These are phyloP conservation scores for Chenopodium quinoa DNA, from an alignment of 148 eudicot genomes.

Conservation along the genomic window DNA sequence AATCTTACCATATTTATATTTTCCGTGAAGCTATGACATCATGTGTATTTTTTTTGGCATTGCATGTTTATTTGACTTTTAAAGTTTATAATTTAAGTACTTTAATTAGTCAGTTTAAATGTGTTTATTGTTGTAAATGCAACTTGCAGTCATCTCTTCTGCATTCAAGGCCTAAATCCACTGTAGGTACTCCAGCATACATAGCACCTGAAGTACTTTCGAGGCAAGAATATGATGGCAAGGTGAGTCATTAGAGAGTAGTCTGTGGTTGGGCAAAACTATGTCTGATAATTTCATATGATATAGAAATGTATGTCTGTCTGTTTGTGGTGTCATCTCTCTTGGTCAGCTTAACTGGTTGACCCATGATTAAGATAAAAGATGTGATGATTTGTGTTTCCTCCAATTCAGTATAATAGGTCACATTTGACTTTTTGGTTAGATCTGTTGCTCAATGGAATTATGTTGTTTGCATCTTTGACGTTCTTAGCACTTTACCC, in stretches of 20 bases:
- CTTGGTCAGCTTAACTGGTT: slow-evolving; percentile 1
- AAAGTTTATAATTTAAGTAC: too few species aligned
- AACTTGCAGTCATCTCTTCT: slow-evolving; percentile 61
- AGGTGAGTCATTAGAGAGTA: slow-evolving; percentile 38
- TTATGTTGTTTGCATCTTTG: not conserved
- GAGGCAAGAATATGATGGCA: slow-evolving; percentile 82
- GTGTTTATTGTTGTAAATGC: too few species aligned
- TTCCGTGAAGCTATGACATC: too few species aligned
- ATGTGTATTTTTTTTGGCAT: too few species aligned
- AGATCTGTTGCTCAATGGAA: not conserved
- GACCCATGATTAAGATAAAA: not conserved
- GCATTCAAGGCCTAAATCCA: slow-evolving; percentile 85
- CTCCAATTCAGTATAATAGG: not conserved
- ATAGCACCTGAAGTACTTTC: slow-evolving; percentile 87
- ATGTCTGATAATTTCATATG: not conserved
- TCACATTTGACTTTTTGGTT: not conserved
- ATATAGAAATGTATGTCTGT: not conserved
- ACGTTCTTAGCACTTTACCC: too few species aligned
- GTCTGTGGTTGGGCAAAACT: not conserved
- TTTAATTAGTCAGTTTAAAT: too few species aligned
- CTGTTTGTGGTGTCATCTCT: not conserved
- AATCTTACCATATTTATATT: too few species aligned
- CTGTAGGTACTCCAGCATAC: slow-evolving; percentile 88
- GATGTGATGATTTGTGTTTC: not conserved
- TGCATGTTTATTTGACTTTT: too few species aligned